These are phyloP conservation scores for Rubus idaeus DNA, from an alignment of 306 rosid species.

Conservation along the genomic window DNA sequence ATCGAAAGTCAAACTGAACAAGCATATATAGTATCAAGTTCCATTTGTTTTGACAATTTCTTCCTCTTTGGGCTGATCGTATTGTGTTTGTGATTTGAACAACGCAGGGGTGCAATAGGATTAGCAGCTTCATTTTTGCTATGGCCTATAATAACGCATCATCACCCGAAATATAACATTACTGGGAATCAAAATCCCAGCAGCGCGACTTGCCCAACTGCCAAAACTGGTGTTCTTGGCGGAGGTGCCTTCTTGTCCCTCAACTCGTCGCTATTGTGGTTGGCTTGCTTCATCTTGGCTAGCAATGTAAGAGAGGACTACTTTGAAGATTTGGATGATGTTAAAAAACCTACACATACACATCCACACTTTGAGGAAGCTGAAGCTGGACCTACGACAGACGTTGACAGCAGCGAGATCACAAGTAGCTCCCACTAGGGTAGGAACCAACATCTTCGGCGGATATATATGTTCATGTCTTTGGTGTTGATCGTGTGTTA, in stretches of 20 bases:
- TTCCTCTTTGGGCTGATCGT: not conserved
- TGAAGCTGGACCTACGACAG: not conserved
- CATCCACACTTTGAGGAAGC: not conserved
- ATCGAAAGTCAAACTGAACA: not conserved
- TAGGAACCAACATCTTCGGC: not conserved
- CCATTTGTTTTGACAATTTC: not conserved
- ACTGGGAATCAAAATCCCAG: not conserved
- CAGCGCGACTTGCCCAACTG: conserved; percentile 20
- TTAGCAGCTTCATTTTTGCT: conserved; percentile 20
- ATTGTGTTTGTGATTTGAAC: not conserved
- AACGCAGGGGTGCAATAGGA: conserved; percentile 21
- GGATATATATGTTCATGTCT: no score
- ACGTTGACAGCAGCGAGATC: not conserved
- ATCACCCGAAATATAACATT: conserved; percentile 8
- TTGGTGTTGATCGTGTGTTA: no score
- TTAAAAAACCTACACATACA: not conserved
- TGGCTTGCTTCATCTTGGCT: conserved; percentile 25
- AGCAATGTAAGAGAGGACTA: conserved; percentile 28
- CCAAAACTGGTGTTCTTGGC: conserved; percentile 31
- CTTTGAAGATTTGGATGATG: not conserved
- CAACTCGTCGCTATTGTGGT: conserved; percentile 27
- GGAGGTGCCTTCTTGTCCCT: conserved; percentile 35
- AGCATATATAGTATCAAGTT: not conserved
- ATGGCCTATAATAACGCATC: conserved; percentile 30
- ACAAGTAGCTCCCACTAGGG: not conserved